These are phyloP conservation scores for Verticillium longisporum DNA, from an alignment of 2,329 filamentous ascomycete genomes.

Conservation along the genomic window DNA sequence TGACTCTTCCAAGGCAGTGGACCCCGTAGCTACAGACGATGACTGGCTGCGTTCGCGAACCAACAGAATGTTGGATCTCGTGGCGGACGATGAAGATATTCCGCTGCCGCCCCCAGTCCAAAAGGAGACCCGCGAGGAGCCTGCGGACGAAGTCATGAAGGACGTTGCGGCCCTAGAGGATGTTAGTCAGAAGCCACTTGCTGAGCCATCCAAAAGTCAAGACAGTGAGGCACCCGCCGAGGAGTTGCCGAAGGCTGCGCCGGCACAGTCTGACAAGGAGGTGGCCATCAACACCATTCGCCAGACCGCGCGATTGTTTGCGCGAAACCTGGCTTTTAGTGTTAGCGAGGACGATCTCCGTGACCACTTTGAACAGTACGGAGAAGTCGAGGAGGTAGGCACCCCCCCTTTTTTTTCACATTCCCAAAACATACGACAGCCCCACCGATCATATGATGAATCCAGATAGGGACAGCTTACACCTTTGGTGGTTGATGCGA, in stretches of 20 bases:
- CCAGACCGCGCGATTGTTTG: constrained; percentile 72
- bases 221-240: constrained; percentile 18
- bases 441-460: constrained; percentile 65
- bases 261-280: constrained; percentile 20
- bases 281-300: constrained; percentile 55
- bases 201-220: constrained; percentile 6
- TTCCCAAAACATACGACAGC: constrained; percentile 1
- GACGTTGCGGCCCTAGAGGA: constrained; percentile 1
- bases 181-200: not conserved
- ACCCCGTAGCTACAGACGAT: constrained; percentile 56
- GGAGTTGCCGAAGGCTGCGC: constrained; percentile 11
- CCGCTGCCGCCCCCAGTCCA: constrained; percentile 15
- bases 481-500: constrained; percentile 82
- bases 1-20: not conserved
- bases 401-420: constrained; percentile 17
- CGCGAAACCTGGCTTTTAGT: constrained; percentile 82
- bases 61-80: constrained; percentile 75
- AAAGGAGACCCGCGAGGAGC: constrained; percentile 9
- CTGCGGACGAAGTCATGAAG: constrained; percentile 9
- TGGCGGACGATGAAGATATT: constrained; percentile 60
- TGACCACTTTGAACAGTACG: constrained; percentile 64
- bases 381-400: constrained; percentile 83
- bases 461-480: constrained; percentile 99
- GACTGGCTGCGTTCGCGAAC: constrained; percentile 92
- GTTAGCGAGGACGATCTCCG: constrained; percentile 72